phyloP scores from a whole-genome alignment of 2,329 filamentous ascomycete genomes.

The Diaporthe amygdali region DNA sequence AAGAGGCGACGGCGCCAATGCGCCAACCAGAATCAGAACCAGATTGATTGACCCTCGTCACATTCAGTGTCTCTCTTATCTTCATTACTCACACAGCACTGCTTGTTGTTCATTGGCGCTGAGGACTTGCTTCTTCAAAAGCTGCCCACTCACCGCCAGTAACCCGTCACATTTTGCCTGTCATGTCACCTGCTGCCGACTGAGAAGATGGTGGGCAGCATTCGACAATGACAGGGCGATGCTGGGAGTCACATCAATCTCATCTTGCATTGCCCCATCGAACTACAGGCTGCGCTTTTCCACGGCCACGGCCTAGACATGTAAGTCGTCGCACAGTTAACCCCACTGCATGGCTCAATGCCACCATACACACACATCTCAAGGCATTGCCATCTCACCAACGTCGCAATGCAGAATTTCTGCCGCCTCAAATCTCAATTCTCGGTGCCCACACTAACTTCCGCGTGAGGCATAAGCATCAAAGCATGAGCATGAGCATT shows the following conservation, averaged over 20 bases:
- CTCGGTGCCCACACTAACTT: neutral
- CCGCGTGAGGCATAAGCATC: neutral
- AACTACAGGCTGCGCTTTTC: neutral
- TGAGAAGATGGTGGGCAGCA: conserved; percentile 9
- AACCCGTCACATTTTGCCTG: conserved; percentile 6
- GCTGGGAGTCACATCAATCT: neutral
- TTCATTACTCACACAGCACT: neutral
- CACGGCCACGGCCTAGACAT: neutral
- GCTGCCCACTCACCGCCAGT: conserved; percentile 3
- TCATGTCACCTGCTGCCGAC: neutral
- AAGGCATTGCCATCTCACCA: neutral
- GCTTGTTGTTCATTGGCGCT: neutral
- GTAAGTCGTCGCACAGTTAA: neutral
- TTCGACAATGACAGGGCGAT: neutral
- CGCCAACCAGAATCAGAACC: neutral
- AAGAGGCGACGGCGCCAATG: neutral
- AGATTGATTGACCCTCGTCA: neutral
- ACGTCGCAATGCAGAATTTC: conserved; percentile 7
- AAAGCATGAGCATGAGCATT: neutral
- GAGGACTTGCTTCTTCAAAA: neutral
- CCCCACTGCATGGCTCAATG: neutral
- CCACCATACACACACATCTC: neutral
- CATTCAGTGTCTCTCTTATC: neutral
- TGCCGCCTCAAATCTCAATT: neutral
- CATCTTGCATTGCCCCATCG: conserved; percentile 4